Percentiles rank a stretch among this genome's conserved stretches.
phyloP scores from a whole-genome alignment of 2,329 filamentous ascomycete species.

The Teratosphaeriaceae sp. region DNA sequence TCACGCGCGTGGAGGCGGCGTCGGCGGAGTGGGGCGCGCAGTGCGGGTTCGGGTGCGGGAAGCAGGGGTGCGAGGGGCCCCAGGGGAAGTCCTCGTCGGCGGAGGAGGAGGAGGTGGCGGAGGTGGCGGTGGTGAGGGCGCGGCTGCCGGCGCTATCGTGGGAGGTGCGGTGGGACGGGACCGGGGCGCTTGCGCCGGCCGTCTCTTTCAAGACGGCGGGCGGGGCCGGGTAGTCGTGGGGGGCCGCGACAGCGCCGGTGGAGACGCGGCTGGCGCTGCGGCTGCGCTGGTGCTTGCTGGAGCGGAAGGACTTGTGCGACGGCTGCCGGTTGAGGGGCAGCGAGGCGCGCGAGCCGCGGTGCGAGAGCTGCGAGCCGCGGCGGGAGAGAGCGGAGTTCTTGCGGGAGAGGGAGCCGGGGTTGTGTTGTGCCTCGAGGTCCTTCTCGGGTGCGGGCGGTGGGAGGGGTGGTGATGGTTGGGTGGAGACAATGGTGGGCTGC shows the following conservation, averaged over 20 bases:
- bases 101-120: slow-evolving; percentile 47
- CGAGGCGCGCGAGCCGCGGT: slow-evolving; percentile 24
- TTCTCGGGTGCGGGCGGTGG: slow-evolving; percentile 8
- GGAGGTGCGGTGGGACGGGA: slow-evolving; percentile 8
- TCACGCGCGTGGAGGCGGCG: slow-evolving; percentile 74
- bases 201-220: not conserved
- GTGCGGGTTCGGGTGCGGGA: slow-evolving; percentile 86
- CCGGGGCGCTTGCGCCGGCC: not conserved
- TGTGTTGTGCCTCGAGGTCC: slow-evolving; percentile 7
- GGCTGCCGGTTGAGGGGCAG: slow-evolving; percentile 26
- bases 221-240: slow-evolving; percentile 4
- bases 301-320: slow-evolving; percentile 22
- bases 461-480: slow-evolving; percentile 20
- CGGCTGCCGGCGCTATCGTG: slow-evolving; percentile 13
- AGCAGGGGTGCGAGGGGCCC: slow-evolving; percentile 92
- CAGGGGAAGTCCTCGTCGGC: slow-evolving; percentile 68
- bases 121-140: slow-evolving; percentile 40
- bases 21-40: slow-evolving; percentile 71
- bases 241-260: slow-evolving; percentile 3
- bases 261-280: not conserved
- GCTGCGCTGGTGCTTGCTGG: not conserved
- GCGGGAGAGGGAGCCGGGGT: slow-evolving; percentile 4
- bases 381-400: slow-evolving; percentile 10
- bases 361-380: too few species aligned
- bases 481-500: slow-evolving; percentile 12